phyloP scores from a whole-genome alignment of 495 filamentous ascomycete species.

The Gamarada debralockiae region DNA sequence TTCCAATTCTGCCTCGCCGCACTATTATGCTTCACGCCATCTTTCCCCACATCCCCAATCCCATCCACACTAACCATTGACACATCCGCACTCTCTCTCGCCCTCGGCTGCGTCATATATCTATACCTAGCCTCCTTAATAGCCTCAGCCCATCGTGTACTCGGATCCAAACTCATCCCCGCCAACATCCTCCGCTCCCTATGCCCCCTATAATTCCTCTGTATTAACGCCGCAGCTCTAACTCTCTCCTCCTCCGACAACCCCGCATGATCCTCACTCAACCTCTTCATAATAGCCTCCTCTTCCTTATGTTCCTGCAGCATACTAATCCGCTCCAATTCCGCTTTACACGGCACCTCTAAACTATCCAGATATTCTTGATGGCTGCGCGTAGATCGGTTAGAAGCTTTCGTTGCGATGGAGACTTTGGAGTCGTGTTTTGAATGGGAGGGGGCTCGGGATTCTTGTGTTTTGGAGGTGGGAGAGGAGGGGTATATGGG shows the following conservation, averaged over 20 bases:
- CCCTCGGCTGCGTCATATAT: constrained; percentile 43
- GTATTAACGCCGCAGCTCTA: constrained; percentile 22
- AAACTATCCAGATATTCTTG: constrained; percentile 47
- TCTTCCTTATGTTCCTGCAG: constrained; percentile 44
- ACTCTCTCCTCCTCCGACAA: constrained; percentile 8
- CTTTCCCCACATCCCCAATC: constrained; percentile 8
- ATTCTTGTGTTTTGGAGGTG: neutral
- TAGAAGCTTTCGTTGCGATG: constrained; percentile 8
- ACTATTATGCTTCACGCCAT: constrained; percentile 21
- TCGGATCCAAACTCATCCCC: constrained; percentile 54
- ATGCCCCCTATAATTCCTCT: constrained; percentile 27
- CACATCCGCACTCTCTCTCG: constrained; percentile 25
- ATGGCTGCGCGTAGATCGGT: constrained; percentile 5
- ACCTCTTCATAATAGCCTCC: constrained; percentile 28
- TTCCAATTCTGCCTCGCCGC: constrained; percentile 70
- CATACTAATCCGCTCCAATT: constrained; percentile 37
- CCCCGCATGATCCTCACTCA: constrained; percentile 4
- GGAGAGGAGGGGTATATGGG: neutral
- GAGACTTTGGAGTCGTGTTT: constrained; percentile 14
- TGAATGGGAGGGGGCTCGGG: neutral
- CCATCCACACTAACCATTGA: constrained; percentile 1
- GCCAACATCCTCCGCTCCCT: constrained; percentile 20
- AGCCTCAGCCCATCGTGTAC: constrained; percentile 65
- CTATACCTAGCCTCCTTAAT: constrained; percentile 62
- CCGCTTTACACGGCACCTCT: constrained; percentile 36